phyloP scores from a whole-genome alignment of 148 eudicot species.

The Persicaria maculosa region DNA sequence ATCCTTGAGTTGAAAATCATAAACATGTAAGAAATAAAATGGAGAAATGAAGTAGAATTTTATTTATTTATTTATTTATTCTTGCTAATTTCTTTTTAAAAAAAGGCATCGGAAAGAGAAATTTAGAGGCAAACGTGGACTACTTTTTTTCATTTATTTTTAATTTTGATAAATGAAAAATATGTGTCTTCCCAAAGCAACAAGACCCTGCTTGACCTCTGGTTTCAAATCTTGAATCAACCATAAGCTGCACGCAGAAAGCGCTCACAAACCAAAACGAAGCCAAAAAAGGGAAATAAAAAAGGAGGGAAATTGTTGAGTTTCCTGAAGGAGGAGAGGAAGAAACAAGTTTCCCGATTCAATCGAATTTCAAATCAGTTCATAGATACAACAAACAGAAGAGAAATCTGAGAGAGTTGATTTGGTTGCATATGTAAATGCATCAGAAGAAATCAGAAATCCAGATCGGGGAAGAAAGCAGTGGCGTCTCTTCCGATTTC shows the following conservation, averaged over 20 bases:
- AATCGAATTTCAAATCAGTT: neutral
- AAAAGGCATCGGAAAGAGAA: neutral
- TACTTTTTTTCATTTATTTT: no score
- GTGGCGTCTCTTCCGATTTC: slow-evolving; percentile 96
- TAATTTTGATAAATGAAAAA: neutral
- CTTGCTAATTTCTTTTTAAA: no score
- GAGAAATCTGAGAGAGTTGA: neutral
- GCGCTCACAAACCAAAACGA: slow-evolving; percentile 14
- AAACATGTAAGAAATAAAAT: no score
- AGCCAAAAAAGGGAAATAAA: neutral
- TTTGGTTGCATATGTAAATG: slow-evolving; percentile 50
- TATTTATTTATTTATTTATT: no score
- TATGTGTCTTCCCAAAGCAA: neutral
- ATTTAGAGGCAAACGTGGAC: neutral
- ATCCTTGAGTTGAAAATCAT: no score
- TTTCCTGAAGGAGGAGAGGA: neutral
- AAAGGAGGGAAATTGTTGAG: slow-evolving; percentile 11
- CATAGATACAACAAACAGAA: neutral
- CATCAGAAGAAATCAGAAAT: slow-evolving; percentile 96
- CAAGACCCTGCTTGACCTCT: slow-evolving; percentile 17
- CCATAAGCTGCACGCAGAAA: slow-evolving; percentile 38
- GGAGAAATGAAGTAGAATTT: no score
- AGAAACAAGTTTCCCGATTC: slow-evolving; percentile 1
- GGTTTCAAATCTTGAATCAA: slow-evolving; percentile 23
- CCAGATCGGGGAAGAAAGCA: slow-evolving; percentile 98